Conservation (phyloP, 345 rosid species). For the Isatis tinctoria region DNA sequence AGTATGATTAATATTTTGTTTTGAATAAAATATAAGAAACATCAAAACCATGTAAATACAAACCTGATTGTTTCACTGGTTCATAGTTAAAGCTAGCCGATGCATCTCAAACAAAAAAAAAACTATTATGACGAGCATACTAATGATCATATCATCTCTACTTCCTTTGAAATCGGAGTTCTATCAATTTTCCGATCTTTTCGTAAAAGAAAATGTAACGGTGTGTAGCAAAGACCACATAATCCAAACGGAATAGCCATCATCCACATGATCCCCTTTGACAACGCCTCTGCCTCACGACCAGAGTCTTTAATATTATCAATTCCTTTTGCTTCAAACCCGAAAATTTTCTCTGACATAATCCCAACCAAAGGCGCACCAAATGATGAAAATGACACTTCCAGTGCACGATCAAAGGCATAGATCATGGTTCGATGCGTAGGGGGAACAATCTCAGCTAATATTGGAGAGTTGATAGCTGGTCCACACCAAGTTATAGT, state of each 20-base stretch:
- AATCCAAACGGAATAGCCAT: constrained; percentile 75
- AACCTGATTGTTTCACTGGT: neutral
- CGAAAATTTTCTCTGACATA: constrained; percentile 66
- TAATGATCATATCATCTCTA: constrained; percentile 35
- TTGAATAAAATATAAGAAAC: neutral
- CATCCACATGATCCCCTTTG: constrained; percentile 76
- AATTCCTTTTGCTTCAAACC: constrained; percentile 57
- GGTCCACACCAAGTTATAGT: constrained; percentile 80
- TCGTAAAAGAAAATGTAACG: constrained; percentile 49
- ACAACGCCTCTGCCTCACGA: constrained; percentile 64
- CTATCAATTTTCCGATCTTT: constrained; percentile 60
- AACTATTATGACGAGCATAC: neutral
- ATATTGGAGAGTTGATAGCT: constrained; percentile 78
- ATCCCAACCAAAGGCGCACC: constrained; percentile 92
- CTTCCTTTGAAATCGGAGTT: constrained; percentile 39
- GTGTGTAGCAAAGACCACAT: constrained; percentile 78
- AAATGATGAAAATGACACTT: constrained; percentile 78
- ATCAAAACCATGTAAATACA: neutral
- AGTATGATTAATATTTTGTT: neutral
- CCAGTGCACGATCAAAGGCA: constrained; percentile 87
- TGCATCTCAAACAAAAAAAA: too few relatives aligned
- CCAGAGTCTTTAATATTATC: constrained; percentile 48
- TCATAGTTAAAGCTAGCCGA: neutral
- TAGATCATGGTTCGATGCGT: constrained; percentile 87
- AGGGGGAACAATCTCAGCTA: constrained; percentile 83